These are phyloP conservation scores for Gnomoniopsis smithogilvyi DNA, from an alignment of 2,329 filamentous ascomycete species.

Conservation along the genomic window DNA sequence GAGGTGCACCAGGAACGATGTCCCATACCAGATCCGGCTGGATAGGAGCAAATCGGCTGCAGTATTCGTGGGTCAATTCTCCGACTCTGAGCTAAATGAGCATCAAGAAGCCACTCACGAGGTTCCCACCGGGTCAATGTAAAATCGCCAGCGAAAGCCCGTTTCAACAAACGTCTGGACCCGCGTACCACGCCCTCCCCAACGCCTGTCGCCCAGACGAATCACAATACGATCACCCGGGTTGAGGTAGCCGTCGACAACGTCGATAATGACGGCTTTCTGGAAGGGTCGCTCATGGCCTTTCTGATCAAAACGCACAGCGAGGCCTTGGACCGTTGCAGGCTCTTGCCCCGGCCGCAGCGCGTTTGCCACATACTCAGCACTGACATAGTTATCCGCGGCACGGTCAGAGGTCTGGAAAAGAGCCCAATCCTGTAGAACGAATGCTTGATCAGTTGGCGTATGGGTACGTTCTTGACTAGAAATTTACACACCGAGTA, in stretches of 20 bases:
- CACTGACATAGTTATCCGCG: constrained; percentile 30
- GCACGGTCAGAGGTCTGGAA: constrained; percentile 30
- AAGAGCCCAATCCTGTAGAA: constrained; percentile 28
- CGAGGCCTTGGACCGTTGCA: constrained; percentile 30
- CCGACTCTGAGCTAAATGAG: background rate
- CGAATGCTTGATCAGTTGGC: background rate
- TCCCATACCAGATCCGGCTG: constrained; percentile 28
- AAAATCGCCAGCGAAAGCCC: constrained; percentile 32
- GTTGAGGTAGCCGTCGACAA: constrained; percentile 34
- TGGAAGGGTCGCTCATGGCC: constrained; percentile 35
- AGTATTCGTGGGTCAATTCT: background rate
- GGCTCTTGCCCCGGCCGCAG: constrained; percentile 27
- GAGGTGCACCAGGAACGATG: constrained; percentile 23
- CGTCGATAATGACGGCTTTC: constrained; percentile 34
- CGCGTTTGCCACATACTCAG: constrained; percentile 27
- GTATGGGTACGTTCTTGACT: background rate
- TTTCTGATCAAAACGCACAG: constrained; percentile 35
- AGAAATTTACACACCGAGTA: constrained; percentile 24
- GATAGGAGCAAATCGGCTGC: constrained; percentile 28
- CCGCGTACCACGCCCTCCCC: constrained; percentile 29
- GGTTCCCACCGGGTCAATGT: constrained; percentile 34
- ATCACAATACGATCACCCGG: constrained; percentile 32
- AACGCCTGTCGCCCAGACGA: constrained; percentile 30
- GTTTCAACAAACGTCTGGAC: constrained; percentile 34
- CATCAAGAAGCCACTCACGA: constrained; percentile 15